Evolutionary conservation across 1,139 yeast species (phyloP).

Genomic region (Suhomyces kunorum): DNA sequence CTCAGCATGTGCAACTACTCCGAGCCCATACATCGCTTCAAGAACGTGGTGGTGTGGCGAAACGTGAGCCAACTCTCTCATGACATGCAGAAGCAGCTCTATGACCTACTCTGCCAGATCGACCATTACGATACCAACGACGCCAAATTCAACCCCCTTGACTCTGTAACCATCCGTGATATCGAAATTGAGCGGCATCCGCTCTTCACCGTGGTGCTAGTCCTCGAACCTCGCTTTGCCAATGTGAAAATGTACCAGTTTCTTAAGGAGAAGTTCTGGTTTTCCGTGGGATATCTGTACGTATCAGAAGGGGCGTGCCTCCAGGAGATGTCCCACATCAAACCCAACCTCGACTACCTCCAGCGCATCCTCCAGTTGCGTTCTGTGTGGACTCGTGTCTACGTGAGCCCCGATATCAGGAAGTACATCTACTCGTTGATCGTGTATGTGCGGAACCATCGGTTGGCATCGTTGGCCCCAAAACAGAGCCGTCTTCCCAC

Average conservation of each 20-base stretch:
- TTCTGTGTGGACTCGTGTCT: slow-evolving; percentile 22
- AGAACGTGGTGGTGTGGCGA: slow-evolving; percentile 27
- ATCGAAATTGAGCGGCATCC: slow-evolving; percentile 22
- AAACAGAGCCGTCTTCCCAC: slow-evolving; percentile 39
- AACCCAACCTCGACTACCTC: slow-evolving; percentile 3
- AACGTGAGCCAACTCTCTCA: slow-evolving; percentile 23
- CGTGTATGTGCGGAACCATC: slow-evolving; percentile 42
- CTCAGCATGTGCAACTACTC: slow-evolving; percentile 10
- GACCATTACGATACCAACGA: slow-evolving; percentile 34
- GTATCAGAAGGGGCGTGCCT: slow-evolving; percentile 10
- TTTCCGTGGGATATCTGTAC: slow-evolving; percentile 21
- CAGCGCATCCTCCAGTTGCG: slow-evolving; percentile 9
- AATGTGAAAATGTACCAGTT: slow-evolving; percentile 27
- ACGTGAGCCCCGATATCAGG: slow-evolving; percentile 38
- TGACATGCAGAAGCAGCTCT: slow-evolving; percentile 27
- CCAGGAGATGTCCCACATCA: slow-evolving; percentile 5
- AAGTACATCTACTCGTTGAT: slow-evolving; percentile 43
- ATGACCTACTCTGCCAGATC: slow-evolving; percentile 31
- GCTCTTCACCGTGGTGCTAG: slow-evolving; percentile 29
- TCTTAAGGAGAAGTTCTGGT: slow-evolving; percentile 45
- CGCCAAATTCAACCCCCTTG: slow-evolving; percentile 13
- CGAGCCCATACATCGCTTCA: slow-evolving; percentile 13
- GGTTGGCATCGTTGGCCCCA: slow-evolving; percentile 44
- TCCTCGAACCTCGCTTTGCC: slow-evolving; percentile 21
- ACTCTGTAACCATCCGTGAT: slow-evolving; percentile 17